These are phyloP conservation scores for Entoloma clypeatum DNA, from an alignment of 1,284 basidiomycete genomes.

Conservation along the genomic window DNA sequence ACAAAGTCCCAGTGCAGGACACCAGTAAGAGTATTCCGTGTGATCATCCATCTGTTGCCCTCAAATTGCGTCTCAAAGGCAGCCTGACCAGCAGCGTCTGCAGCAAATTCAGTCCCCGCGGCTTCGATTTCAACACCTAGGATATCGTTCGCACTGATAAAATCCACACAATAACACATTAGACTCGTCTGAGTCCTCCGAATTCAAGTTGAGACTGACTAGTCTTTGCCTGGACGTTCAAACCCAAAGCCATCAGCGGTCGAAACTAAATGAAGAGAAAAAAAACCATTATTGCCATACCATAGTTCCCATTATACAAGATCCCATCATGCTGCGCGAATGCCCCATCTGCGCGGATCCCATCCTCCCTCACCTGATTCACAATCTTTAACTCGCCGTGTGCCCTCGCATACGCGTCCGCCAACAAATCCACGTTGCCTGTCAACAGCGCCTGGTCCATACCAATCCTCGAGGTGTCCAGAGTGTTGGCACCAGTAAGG, in stretches of 20 bases:
- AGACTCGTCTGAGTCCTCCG: slow-evolving; percentile 29
- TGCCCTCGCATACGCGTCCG: slow-evolving; percentile 47
- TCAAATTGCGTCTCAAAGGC: slow-evolving; percentile 52
- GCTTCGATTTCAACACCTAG: slow-evolving; percentile 49
- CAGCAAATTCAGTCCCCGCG: slow-evolving; percentile 50
- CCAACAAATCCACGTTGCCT: slow-evolving; percentile 41
- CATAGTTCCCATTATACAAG: slow-evolving; percentile 62
- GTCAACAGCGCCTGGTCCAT: slow-evolving; percentile 50
- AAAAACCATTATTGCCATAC: slow-evolving; percentile 16
- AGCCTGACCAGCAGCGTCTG: slow-evolving; percentile 32
- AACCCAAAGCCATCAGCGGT: slow-evolving; percentile 32
- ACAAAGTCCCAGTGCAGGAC: slow-evolving; percentile 64
- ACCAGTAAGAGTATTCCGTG: slow-evolving; percentile 47
- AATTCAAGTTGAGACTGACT: slow-evolving; percentile 33
- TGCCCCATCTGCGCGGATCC: slow-evolving; percentile 59
- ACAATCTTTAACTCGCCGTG: slow-evolving; percentile 49
- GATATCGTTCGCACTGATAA: slow-evolving; percentile 46
- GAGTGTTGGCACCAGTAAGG: slow-evolving; percentile 59
- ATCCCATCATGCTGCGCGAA: slow-evolving; percentile 53
- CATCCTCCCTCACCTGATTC: slow-evolving; percentile 46
- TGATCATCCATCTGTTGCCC: slow-evolving; percentile 63
- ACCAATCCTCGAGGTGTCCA: slow-evolving; percentile 59
- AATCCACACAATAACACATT: background rate
- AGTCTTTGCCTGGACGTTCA: slow-evolving; percentile 56
- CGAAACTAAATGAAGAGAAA: slow-evolving; percentile 41